Conservation (phyloP, 2,329 filamentous ascomycete genomes). For the Chalaropsis thielavioides region DNA sequence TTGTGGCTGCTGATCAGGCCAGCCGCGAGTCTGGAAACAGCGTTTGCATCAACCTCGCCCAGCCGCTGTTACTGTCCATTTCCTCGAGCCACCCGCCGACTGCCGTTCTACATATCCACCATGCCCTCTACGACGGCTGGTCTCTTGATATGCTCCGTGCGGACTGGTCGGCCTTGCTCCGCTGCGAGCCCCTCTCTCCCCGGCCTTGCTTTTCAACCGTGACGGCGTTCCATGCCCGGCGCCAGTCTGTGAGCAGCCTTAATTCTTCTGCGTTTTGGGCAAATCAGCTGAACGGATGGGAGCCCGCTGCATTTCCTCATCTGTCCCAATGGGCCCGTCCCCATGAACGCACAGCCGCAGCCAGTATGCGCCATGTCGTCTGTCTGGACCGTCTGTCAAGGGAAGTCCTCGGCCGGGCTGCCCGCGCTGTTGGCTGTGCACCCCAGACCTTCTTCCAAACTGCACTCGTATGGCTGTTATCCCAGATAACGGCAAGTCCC, state of each 20-base stretch:
- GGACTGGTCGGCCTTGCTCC: constrained; percentile 46
- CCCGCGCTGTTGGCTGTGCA: background rate
- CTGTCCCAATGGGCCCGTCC: background rate
- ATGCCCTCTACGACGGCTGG: constrained; percentile 89
- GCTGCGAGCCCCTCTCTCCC: constrained; percentile 20
- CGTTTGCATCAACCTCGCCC: background rate
- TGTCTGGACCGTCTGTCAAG: background rate
- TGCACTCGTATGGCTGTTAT: constrained; percentile 51
- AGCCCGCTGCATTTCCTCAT: background rate
- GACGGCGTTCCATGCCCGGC: constrained; percentile 31
- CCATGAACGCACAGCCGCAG: background rate
- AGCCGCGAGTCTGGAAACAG: too few species aligned
- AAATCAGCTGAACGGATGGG: constrained; percentile 1
- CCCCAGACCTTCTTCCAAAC: constrained; percentile 50
- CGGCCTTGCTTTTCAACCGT: constrained; percentile 49
- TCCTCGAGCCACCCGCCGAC: constrained; percentile 15
- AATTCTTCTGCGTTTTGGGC: constrained; percentile 7
- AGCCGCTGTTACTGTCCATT: background rate
- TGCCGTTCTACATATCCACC: constrained; percentile 51
- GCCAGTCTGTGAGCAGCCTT: background rate
- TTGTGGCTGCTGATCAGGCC: background rate
- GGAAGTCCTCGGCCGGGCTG: background rate
- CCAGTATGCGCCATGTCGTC: background rate
- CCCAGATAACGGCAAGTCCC: constrained; percentile 44
- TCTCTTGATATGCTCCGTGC: constrained; percentile 59